A percentile compares a stretch with the other conserved stretches of the same genome.
Evolutionary conservation across 202 grass and related monocot species (phyloP).

Genomic region (Saccharum hybrid): DNA sequence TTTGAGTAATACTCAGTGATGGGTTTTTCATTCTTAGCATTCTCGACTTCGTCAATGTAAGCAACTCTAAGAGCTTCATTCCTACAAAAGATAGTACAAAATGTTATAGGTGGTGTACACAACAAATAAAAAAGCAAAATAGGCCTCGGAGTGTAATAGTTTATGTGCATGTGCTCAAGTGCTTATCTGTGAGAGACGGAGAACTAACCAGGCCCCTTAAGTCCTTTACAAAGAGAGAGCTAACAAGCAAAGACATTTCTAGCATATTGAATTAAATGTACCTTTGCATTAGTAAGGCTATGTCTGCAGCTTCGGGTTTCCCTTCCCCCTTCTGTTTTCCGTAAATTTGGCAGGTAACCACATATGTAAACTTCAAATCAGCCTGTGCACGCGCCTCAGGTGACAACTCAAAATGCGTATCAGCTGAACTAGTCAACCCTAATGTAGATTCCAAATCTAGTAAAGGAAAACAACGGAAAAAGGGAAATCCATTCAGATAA

Average conservation of each 20-base stretch:
- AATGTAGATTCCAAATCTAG: constrained; percentile 54
- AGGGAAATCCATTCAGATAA: constrained; percentile 27
- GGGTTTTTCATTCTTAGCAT: constrained; percentile 69
- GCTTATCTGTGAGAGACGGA: background rate
- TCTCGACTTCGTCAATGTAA: constrained; percentile 81
- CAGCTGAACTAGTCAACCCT: constrained; percentile 51
- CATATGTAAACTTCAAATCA: constrained; percentile 95
- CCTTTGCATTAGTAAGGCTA: constrained; percentile 93
- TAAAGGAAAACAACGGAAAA: constrained; percentile 32
- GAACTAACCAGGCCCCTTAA: constrained; percentile 15
- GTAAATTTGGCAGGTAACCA: constrained; percentile 96
- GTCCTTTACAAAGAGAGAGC: background rate
- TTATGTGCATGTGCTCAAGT: background rate
- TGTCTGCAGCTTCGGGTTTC: constrained; percentile 83
- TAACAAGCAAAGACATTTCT: background rate
- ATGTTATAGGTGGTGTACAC: constrained; percentile 22
- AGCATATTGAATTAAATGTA: constrained; percentile 46
- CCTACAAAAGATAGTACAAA: constrained; percentile 49
- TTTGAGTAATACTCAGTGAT: constrained; percentile 82
- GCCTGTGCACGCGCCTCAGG: constrained; percentile 82
- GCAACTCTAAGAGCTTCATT: constrained; percentile 97
- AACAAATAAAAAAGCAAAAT: background rate
- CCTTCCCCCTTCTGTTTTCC: constrained; percentile 83
- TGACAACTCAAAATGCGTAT: constrained; percentile 81
- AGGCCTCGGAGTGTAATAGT: background rate